Evolutionary conservation across 768 basidiomycete genomes (phyloP), one percentile per base, ranked within the genome.

Genomic region (Lactifluus pinguis): DNA sequence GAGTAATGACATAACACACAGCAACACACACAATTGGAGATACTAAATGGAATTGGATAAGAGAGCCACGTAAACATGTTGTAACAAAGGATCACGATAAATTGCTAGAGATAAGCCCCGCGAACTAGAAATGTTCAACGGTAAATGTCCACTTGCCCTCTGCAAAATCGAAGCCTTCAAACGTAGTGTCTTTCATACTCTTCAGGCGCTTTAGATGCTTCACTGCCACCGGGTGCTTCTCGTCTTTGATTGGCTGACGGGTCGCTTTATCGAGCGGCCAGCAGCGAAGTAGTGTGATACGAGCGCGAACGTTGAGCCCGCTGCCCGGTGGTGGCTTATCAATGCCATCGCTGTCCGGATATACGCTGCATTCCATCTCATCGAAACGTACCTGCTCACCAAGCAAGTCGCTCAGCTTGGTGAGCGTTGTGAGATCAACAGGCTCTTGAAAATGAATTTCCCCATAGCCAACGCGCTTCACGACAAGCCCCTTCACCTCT

Each of bases 241-340:
- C 76, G 66, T 98, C 91, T 71, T 87, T 93, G 73, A 98, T 86
- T 44, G 90, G 87, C 69, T 95, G 86, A 62, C 92, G 79, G 38
- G 92, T 92, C 45, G 90, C 88, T 76, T 95, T 95, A 74, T 98
- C 92, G 65, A 85, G 79, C 50, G 92, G 81, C 87, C 89, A 98
- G 75, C 92, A 94, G 55, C 83, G 78, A 65, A 89, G 75, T 48
- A 99, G 75, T 49, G 81, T 77, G 65, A 99, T 82, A 60, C 78
- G 79, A 21, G 95, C 92, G 34, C 80, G 84, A 25, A 95, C 93
- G 69, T 98, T 98, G 57, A 99, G 77, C 41, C 97, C 97, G 21
- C 84, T 77, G 15, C 94, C 92, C 21, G 84, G 80, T 10, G 83
- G 79, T 0, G 92, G 92, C 73, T 95, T 95, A 68, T 89, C 85